These are phyloP conservation scores for Sistotremastrum suecicum DNA, from an alignment of 768 basidiomycete genomes.

Conservation along the genomic window DNA sequence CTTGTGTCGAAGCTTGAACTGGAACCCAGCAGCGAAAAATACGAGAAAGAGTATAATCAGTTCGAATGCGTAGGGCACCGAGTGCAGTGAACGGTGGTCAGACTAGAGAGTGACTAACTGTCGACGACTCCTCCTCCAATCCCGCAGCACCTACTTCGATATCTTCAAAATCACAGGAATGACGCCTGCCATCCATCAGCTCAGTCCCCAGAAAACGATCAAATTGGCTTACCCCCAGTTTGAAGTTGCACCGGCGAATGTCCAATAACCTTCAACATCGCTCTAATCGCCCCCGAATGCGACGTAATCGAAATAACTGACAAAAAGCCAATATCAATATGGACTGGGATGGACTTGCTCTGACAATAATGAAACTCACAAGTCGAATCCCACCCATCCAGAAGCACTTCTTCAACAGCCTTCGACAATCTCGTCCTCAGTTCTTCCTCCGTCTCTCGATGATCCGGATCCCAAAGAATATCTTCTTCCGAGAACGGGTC, in stretches of 20 bases:
- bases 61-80: too few species aligned
- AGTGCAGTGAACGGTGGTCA: too few species aligned
- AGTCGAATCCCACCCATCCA: constrained; percentile 22
- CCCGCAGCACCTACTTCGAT: too few species aligned
- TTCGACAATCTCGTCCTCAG: constrained; percentile 31
- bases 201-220: too few species aligned
- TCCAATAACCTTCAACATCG: constrained; percentile 34
- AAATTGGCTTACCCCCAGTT: too few species aligned
- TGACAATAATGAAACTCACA: constrained; percentile 26
- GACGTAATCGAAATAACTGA: constrained; percentile 55
- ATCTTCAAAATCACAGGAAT: too few species aligned
- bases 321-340: neutral
- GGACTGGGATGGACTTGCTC: neutral
- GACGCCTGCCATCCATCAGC: too few species aligned
- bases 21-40: too few species aligned
- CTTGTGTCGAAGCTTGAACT: too few species aligned
- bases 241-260: constrained; percentile 33
- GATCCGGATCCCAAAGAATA: constrained; percentile 37
- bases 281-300: constrained; percentile 49
- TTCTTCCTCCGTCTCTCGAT: constrained; percentile 37
- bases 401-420: constrained; percentile 45
- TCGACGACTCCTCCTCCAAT: too few species aligned
- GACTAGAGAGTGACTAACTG: too few species aligned
- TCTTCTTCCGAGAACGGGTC: constrained; percentile 48
- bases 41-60: too few species aligned